Evolutionary conservation across 805 yeast genomes (phyloP).

Genomic region (Komagataella kurtzmanii): DNA sequence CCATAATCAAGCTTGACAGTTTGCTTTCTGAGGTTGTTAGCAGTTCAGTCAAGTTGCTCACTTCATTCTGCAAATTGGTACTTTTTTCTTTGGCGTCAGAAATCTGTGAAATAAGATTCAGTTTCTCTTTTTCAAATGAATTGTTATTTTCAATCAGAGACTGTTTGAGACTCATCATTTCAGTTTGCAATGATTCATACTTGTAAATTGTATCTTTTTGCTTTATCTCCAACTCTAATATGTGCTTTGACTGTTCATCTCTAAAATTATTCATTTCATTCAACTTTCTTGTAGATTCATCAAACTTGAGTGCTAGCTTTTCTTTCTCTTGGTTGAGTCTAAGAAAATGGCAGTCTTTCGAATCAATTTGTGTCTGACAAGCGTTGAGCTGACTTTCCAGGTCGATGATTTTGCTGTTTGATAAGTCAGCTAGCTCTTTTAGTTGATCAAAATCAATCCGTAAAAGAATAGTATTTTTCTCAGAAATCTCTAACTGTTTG

Average conservation of each 20-base stretch:
- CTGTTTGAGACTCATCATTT: background rate
- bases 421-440: background rate
- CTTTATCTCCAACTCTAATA: background rate
- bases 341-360: background rate
- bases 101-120: background rate
- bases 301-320: background rate
- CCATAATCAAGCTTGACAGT: background rate
- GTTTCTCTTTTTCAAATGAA: background rate
- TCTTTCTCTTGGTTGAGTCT: background rate
- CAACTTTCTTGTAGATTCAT: too few relatives aligned
- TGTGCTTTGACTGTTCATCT: background rate
- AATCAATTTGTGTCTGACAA: background rate
- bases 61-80: background rate
- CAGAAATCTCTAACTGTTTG: background rate
- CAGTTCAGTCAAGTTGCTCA: background rate
- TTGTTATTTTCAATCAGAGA: background rate
- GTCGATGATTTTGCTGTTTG: background rate
- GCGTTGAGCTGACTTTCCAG: background rate
- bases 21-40: background rate
- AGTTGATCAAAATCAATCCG: background rate
- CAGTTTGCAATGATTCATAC: background rate
- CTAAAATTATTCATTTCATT: background rate
- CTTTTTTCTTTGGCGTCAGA: background rate
- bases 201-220: background rate
- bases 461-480: background rate